phyloP scores from a whole-genome alignment of 768 basidiomycete species.

The Fomitopsis pulvina region DNA sequence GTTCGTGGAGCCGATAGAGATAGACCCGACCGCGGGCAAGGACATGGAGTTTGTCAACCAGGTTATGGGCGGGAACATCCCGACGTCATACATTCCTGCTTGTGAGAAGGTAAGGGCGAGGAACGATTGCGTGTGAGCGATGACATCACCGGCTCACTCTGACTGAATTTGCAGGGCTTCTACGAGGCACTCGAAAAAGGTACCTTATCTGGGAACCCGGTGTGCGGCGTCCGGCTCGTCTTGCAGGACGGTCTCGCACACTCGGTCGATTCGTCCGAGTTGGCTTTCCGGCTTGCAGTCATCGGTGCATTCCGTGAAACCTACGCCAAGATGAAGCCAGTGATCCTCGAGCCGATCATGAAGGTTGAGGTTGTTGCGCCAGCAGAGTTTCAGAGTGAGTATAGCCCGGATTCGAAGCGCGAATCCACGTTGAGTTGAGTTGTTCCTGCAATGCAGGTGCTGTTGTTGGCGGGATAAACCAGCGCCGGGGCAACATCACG shows the following conservation, averaged over 20 bases:
- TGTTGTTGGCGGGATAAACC: slow-evolving; percentile 92
- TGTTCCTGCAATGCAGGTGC: slow-evolving; percentile 52
- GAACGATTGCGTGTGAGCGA: background rate
- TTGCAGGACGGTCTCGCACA: slow-evolving; percentile 91
- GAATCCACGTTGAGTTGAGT: background rate
- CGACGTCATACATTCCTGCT: slow-evolving; percentile 87
- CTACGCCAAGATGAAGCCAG: slow-evolving; percentile 67
- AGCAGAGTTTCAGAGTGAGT: slow-evolving; percentile 85
- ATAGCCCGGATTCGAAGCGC: background rate
- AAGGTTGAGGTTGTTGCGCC: slow-evolving; percentile 96
- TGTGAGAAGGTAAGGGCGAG: slow-evolving; percentile 87
- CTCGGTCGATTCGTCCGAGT: slow-evolving; percentile 91
- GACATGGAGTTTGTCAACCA: slow-evolving; percentile 79
- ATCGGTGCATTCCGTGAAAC: slow-evolving; percentile 92
- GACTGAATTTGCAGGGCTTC: slow-evolving; percentile 66
- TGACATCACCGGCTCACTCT: background rate
- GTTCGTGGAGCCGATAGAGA: slow-evolving; percentile 82
- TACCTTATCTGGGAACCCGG: slow-evolving; percentile 77
- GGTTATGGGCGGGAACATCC: slow-evolving; percentile 91
- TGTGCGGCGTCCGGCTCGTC: slow-evolving; percentile 81
- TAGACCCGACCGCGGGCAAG: slow-evolving; percentile 70
- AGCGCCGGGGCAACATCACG: slow-evolving; percentile 86
- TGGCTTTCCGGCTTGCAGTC: slow-evolving; percentile 88
- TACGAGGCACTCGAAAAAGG: slow-evolving; percentile 92
- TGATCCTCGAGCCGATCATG: slow-evolving; percentile 98